Conservation (phyloP, 192 early-diverging fungal species). For the Mortierella antarctica region DNA sequence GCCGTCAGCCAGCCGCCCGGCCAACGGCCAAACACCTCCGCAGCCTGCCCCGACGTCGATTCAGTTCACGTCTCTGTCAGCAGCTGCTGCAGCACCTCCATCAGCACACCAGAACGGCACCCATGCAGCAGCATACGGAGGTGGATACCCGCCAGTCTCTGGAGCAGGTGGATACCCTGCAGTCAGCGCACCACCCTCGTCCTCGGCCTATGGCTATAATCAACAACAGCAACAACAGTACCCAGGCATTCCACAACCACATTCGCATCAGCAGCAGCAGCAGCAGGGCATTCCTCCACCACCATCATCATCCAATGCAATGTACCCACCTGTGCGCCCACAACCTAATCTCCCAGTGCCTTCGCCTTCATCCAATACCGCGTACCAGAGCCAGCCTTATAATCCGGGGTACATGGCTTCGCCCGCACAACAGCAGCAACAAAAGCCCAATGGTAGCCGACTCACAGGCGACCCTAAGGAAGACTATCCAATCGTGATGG, state of each 20-base stretch:
- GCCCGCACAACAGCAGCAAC: background rate
- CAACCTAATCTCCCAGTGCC: conserved; percentile 17
- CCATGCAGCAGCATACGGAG: conserved; percentile 15
- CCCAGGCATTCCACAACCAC: conserved; percentile 35
- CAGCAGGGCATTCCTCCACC: conserved; percentile 20
- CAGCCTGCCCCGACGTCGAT: conserved; percentile 28
- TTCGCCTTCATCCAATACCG: conserved; percentile 2
- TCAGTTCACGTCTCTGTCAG: conserved; percentile 43
- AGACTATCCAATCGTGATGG: conserved; percentile 58
- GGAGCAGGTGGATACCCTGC: conserved; percentile 22
- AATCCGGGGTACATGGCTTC: conserved; percentile 20
- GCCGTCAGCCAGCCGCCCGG: conserved; percentile 10
- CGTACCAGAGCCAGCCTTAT: conserved; percentile 28
- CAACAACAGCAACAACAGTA: conserved; percentile 36
- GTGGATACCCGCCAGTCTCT: conserved; percentile 16
- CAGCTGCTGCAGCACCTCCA: conserved; percentile 12
- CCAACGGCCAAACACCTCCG: conserved; percentile 25
- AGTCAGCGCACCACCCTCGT: conserved; percentile 10
- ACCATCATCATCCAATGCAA: conserved; percentile 23
- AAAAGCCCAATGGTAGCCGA: conserved; percentile 23
- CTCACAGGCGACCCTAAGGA: conserved; percentile 51
- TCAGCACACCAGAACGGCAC: conserved; percentile 10
- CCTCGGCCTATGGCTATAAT: conserved; percentile 19
- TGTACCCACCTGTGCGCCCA: conserved; percentile 23
- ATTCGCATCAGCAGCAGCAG: conserved; percentile 18